A percentile compares a stretch with the other conserved stretches of the same genome.
phyloP scores from a whole-genome alignment of 345 rosid species.

The Physaria fendleri region DNA sequence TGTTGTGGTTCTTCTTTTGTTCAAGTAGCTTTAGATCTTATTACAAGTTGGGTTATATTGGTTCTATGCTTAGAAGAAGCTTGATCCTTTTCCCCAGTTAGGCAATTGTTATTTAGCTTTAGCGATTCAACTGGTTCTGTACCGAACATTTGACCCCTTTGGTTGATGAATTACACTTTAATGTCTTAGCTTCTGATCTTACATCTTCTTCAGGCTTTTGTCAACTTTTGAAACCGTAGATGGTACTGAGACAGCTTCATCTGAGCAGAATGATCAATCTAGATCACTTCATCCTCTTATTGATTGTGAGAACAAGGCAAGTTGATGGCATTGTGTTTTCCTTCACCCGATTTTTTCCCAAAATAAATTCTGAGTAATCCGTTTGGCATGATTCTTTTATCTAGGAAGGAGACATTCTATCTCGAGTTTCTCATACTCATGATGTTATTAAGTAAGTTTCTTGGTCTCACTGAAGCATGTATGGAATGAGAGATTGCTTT shows the following conservation, averaged over 20 bases:
- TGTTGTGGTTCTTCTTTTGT: not conserved
- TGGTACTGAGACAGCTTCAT: slow-evolving; percentile 32
- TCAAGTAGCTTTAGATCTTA: not conserved
- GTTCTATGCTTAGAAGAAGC: not conserved
- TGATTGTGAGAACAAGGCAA: slow-evolving; percentile 75
- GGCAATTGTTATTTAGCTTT: not conserved
- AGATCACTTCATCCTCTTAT: slow-evolving; percentile 40
- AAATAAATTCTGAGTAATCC: slow-evolving; percentile 28
- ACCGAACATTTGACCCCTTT: not conserved
- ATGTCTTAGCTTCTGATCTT: not conserved
- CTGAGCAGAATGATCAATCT: slow-evolving; percentile 32
- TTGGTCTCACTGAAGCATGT: slow-evolving; percentile 1
- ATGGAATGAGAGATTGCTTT: not conserved
- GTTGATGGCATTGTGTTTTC: slow-evolving; percentile 15
- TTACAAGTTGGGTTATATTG: not conserved
- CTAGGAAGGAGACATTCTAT: slow-evolving; percentile 64
- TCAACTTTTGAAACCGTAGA: slow-evolving; percentile 39
- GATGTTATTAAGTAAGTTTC: slow-evolving; percentile 64
- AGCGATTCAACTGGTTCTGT: not conserved
- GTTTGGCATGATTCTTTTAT: slow-evolving; percentile 41
- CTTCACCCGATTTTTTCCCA: not conserved
- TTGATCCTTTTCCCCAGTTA: not conserved
- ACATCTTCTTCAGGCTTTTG: slow-evolving; percentile 47
- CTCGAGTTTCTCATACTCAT: slow-evolving; percentile 89
- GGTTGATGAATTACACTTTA: not conserved